Evolutionary conservation across 805 yeast genomes (phyloP).

Genomic region (Dipodascopsis uninucleata): DNA sequence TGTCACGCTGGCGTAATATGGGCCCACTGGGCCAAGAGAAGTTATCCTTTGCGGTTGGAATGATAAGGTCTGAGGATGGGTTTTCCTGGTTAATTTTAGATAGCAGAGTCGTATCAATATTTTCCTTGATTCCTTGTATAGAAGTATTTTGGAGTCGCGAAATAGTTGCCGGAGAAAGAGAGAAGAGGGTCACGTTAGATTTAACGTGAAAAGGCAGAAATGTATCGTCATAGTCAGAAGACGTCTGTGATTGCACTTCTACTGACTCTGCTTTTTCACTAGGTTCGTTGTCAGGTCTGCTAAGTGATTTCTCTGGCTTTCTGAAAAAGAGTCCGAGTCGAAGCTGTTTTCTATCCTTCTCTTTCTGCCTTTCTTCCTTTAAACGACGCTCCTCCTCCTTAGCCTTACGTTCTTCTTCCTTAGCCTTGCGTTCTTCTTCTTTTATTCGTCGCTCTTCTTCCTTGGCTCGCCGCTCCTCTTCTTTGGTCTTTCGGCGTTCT

Average conservation of each 20-base stretch:
- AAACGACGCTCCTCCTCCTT: slow-evolving; percentile 28
- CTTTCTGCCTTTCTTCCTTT: slow-evolving; percentile 9
- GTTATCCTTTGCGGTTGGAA: not conserved
- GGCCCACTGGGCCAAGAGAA: not conserved
- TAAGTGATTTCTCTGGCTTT: slow-evolving; percentile 5
- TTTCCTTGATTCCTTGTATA: not conserved
- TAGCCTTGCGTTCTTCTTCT: slow-evolving; percentile 10
- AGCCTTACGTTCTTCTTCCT: slow-evolving; percentile 17
- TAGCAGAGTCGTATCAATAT: not conserved
- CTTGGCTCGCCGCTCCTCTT: slow-evolving; percentile 28
- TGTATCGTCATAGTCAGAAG: slow-evolving; percentile 30
- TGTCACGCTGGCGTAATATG: not conserved
- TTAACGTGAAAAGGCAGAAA: slow-evolving; percentile 38
- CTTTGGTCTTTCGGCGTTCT: slow-evolving; percentile 29
- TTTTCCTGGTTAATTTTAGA: slow-evolving; percentile 5
- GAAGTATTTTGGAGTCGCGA: not conserved
- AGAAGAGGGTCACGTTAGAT: slow-evolving; percentile 26
- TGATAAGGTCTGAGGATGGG: not conserved
- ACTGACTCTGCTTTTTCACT: slow-evolving; percentile 1
- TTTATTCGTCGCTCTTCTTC: slow-evolving; percentile 12
- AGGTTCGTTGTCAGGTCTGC: slow-evolving; percentile 4
- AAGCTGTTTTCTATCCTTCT: slow-evolving; percentile 14
- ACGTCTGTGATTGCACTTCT: not conserved
- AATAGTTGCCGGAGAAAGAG: not conserved
- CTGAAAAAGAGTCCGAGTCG: slow-evolving; percentile 22